Percentiles rank a stretch among this genome's conserved stretches.
Evolutionary conservation across 2,329 filamentous ascomycete species (phyloP).

Genomic region (Huntiella abstrusa): DNA sequence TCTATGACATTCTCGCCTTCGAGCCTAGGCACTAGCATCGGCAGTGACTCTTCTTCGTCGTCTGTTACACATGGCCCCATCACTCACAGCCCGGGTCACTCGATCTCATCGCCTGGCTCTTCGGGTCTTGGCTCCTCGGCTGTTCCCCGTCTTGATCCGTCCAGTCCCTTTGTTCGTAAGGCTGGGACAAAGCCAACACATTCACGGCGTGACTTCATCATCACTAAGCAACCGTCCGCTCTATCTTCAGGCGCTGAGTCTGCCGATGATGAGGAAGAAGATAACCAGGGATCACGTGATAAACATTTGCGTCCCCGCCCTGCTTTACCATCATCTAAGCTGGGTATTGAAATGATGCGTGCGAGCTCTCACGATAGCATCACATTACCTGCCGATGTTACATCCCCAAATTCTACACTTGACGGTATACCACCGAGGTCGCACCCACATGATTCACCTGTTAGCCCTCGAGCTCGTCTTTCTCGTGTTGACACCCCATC

Average conservation of each 20-base stretch:
- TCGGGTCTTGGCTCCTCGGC: background rate
- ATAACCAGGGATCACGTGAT: slow-evolving; percentile 39
- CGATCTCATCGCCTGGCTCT: background rate
- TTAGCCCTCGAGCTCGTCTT: background rate
- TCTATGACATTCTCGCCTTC: slow-evolving; percentile 28
- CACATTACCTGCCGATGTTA: slow-evolving; percentile 30
- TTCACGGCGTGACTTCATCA: slow-evolving; percentile 12
- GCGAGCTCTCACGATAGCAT: slow-evolving; percentile 86
- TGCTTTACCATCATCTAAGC: slow-evolving; percentile 59
- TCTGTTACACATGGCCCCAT: background rate
- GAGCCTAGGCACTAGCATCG: background rate
- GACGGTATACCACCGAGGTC: background rate
- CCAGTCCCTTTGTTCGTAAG: slow-evolving; percentile 4
- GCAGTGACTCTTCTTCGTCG: slow-evolving; percentile 5
- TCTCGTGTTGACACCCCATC: background rate
- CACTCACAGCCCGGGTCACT: background rate
- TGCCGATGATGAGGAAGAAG: slow-evolving; percentile 88
- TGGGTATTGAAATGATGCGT: slow-evolving; percentile 94
- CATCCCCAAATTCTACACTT: background rate
- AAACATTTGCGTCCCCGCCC: slow-evolving; percentile 22
- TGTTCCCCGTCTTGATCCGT: background rate
- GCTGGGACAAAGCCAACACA: background rate
- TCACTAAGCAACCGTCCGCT: slow-evolving; percentile 48
- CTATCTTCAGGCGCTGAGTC: slow-evolving; percentile 40
- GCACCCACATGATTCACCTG: too few relatives aligned